Conservation (phyloP, 2,329 filamentous ascomycete genomes). For the Clarireedia homoeocarpa region DNA sequence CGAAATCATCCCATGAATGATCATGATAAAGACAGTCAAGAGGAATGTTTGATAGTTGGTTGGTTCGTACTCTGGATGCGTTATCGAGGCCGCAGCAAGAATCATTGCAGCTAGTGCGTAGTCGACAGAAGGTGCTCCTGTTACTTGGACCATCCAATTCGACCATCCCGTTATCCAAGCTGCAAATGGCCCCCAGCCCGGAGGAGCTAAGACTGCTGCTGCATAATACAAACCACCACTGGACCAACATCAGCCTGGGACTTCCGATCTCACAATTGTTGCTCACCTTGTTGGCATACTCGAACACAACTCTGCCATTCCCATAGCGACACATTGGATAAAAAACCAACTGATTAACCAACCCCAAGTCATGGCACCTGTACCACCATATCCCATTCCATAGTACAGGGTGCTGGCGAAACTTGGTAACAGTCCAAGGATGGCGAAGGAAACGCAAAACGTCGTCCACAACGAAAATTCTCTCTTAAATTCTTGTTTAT, state of each 20-base stretch:
- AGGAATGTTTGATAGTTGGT: slow-evolving; percentile 61
- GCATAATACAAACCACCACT: slow-evolving; percentile 68
- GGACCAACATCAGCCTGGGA: not conserved
- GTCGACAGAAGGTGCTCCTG: slow-evolving; percentile 57
- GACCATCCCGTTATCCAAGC: slow-evolving; percentile 65
- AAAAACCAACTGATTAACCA: slow-evolving; percentile 68
- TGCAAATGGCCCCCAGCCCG: slow-evolving; percentile 57
- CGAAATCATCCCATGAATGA: slow-evolving; percentile 59
- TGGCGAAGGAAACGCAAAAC: slow-evolving; percentile 67
- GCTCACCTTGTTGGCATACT: slow-evolving; percentile 59
- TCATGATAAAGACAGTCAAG: slow-evolving; percentile 57
- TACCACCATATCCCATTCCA: slow-evolving; percentile 54
- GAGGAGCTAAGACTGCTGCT: slow-evolving; percentile 60
- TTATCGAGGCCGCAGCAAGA: slow-evolving; percentile 61
- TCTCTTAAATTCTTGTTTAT: slow-evolving; percentile 46
- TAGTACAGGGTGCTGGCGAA: slow-evolving; percentile 67
- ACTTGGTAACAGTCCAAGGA: slow-evolving; percentile 61
- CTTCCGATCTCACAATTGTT: not conserved
- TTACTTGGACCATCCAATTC: slow-evolving; percentile 62
- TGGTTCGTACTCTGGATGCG: slow-evolving; percentile 56
- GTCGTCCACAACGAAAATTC: slow-evolving; percentile 69
- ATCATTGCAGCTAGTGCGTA: slow-evolving; percentile 64
- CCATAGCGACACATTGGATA: slow-evolving; percentile 61
- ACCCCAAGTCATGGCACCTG: slow-evolving; percentile 64
- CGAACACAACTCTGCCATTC: slow-evolving; percentile 64